Base-by-base conservation (phyloP, 352 stramenopile genomes). In the Globisporangium polare region DNA sequence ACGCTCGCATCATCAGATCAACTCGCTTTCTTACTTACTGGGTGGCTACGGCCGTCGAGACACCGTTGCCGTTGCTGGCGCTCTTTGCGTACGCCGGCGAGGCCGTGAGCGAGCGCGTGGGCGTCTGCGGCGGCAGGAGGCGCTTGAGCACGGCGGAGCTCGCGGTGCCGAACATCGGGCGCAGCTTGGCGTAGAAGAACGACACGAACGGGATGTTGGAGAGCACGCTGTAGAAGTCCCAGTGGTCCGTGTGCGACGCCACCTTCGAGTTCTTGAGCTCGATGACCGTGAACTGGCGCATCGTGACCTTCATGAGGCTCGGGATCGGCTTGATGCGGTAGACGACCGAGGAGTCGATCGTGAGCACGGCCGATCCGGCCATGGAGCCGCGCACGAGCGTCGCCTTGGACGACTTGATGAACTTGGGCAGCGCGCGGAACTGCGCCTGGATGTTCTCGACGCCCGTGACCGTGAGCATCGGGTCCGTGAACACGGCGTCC, bases 381-480 rank as follows among this genome's bases (percentile, higher is more conserved):
- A 94, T 91, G n/a, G 81, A 90, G 39, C 83, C 83, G 60, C 83
- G 83, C 68, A 92, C 80, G 54, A 94, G 76, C 67, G 80, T 89
- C 15, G 82, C 81, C 64, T 92, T 90, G 55, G 74, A 87, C 47
- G 71, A 79, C 68, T 83, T 85, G 69, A 94, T 70, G 58, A 94
- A 89, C 67, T 83, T 87, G 51, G 80, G 75, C 42, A 94, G 72
- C 35, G 80, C 73, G 55, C 85, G 85, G 68, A 94, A 94, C 71
- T 94, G 85, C 63, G 85, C 85, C 65, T 91, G 82, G 64, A 94
- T 88, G 65, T 94, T 92, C 55, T 88, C 83, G 39, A 90, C 53
- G 50, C 85, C 85, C 17, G 72, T 69, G 54, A 92, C 85, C 31
- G 77, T 78, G 41, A 94, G 80, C 59, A 94, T 57, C 33, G 85